Evolutionary conservation across 192 early-diverging fungal genomes (phyloP).

Genomic region (Backusella parvicylindrica): DNA sequence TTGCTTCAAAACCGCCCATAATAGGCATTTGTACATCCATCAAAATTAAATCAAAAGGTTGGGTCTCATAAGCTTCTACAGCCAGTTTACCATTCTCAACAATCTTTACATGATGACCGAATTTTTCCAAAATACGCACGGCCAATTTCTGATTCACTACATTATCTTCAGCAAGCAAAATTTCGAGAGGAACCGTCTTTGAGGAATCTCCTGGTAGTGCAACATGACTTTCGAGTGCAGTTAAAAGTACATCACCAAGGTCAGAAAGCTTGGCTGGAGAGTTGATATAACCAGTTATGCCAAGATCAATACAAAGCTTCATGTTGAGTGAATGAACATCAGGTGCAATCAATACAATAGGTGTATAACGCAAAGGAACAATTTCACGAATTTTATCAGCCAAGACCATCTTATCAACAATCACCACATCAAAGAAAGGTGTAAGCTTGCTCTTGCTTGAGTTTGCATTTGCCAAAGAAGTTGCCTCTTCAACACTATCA

Average conservation of each 20-base stretch:
- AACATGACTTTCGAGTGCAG: conserved; percentile 64
- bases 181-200: conserved; percentile 59
- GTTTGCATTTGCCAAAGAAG: conserved; percentile 21
- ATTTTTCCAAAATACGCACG: conserved; percentile 65
- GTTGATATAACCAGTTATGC: conserved; percentile 66
- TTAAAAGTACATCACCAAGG: conserved; percentile 61
- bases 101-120: conserved; percentile 72
- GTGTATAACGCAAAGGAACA: conserved; percentile 56
- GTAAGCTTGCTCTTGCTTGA: conserved; percentile 26
- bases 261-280: conserved; percentile 52
- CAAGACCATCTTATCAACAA: conserved; percentile 55
- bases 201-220: conserved; percentile 54
- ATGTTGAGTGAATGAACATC: conserved; percentile 54
- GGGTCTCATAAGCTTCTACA: conserved; percentile 58
- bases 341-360: conserved; percentile 62
- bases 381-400: conserved; percentile 56
- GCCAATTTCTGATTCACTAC: conserved; percentile 82
- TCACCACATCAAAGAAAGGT: conserved; percentile 59
- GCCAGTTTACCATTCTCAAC: conserved; percentile 76
- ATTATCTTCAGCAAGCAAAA: conserved; percentile 82
- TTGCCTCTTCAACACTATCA: conserved; percentile 54
- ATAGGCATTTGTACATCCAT: conserved; percentile 92
- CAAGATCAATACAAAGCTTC: conserved; percentile 59
- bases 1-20: conserved; percentile 85
- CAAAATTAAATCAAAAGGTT: conserved; percentile 62